Base-by-base conservation (phyloP, 2,329 filamentous ascomycete species). In the Diaporthe destruens region DNA sequence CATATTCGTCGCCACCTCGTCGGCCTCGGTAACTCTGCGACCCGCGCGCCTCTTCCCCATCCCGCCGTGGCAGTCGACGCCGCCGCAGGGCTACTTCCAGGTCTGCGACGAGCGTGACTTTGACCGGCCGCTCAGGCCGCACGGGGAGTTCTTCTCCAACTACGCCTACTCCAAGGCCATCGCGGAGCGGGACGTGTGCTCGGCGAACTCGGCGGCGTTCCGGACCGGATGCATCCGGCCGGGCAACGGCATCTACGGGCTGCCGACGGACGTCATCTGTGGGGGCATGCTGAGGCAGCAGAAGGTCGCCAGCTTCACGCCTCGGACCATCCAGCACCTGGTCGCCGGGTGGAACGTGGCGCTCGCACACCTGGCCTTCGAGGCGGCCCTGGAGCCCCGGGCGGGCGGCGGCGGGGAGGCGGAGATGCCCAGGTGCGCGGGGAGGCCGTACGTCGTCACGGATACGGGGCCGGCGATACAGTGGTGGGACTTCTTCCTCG, bases 191-290 rank as follows among this genome's bases (percentile, higher is more conserved):
- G 74, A 88, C 11, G 83, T 90, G 12, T 85, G 86, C 72, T 79
- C 75, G 11, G 85, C 85, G 34, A 82, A 87, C 77, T 72, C 79
- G 39, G 75, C 76, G 11, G 71, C 78, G 9, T 87, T 90, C 78
- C 84, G 87, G 12, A 89, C 88, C 0, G 88, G 87, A 9, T 82
- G 82, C 61, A 85, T 90, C 74, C 83, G 88, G 2, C 88, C 88
- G 0, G 84, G 85, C 16, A 88, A 88, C 75, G 84, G 82, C 36
- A 84, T 89, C 57, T 89, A 89, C 75, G 87, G 87, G 6, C 83
- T 84, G 72, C 81, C 82, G 18, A 81, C 80, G 51, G 85, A 88
- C 75, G 80, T 81, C 25, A 75, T 87, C 29, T 79, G 85, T 2
- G 83, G 82, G 3, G 70, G 78, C 7, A 82, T 84, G 67, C 76